A percentile compares a stretch with the other conserved stretches of the same genome.
Conservation (phyloP, 371 early-diverging fungal species). For the Entomophthora muscae region DNA sequence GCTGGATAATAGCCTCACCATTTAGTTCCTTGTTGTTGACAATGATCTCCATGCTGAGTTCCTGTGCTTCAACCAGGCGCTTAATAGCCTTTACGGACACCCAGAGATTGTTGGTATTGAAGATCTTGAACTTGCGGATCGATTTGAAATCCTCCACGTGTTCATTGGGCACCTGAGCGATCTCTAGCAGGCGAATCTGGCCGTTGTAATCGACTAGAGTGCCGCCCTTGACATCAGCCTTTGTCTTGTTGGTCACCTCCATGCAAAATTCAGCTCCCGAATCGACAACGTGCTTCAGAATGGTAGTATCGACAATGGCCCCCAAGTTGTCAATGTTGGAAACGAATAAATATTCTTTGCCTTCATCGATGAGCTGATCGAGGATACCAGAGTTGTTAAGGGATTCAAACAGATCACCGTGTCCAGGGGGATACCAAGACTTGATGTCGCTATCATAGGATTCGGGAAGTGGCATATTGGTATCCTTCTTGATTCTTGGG, state of each 20-base stretch:
- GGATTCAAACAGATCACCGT: conserved; percentile 97
- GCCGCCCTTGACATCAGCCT: conserved; percentile 99
- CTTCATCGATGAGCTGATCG: conserved; percentile 86
- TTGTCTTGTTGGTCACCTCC: conserved; percentile 99
- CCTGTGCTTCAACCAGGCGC: conserved; percentile 65
- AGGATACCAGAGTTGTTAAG: conserved; percentile 87
- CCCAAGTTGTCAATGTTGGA: conserved; percentile 99
- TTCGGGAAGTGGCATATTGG: conserved; percentile 75
- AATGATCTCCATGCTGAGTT: conserved; percentile 90
- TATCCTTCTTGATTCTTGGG: conserved; percentile 91
- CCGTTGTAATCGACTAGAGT: conserved; percentile 97
- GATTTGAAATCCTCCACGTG: conserved; percentile 98
- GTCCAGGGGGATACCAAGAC: conserved; percentile 93
- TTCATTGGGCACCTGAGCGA: conserved; percentile 97
- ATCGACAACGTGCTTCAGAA: conserved; percentile 81
- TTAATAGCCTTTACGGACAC: conserved; percentile 93
- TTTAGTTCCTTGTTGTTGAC: conserved; percentile 70
- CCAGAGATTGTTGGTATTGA: too few species aligned
- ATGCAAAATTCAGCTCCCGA: conserved; percentile 90
- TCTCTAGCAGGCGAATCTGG: conserved; percentile 87
- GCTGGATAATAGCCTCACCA: conserved; percentile 88
- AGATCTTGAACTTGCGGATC: conserved; percentile 99
- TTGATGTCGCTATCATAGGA: conserved; percentile 27
- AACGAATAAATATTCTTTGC: conserved; percentile 99
- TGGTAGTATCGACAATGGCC: conserved; percentile 90